These are phyloP conservation scores for Micractinium sp. DNA, from an alignment of 139 green algal species.

Conservation along the genomic window DNA sequence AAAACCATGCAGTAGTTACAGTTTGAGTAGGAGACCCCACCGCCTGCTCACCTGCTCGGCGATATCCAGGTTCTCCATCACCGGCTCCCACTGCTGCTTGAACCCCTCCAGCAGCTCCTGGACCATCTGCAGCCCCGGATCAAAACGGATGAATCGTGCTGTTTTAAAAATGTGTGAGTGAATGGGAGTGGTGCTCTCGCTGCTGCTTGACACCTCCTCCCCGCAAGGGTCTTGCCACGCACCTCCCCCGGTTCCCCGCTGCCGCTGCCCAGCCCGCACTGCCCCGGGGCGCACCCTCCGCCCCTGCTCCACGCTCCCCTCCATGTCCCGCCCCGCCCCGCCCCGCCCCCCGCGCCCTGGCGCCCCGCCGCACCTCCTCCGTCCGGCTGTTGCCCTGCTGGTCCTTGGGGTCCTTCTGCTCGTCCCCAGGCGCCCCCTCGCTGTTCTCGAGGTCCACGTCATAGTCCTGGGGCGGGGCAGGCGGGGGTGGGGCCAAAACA, in stretches of 20 bases:
- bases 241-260: too few relatives aligned
- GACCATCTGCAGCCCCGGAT: conserved; percentile 42
- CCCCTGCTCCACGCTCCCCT: not conserved
- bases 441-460: conserved; percentile 8
- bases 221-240: too few relatives aligned
- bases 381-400: conserved; percentile 39
- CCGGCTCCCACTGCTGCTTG: conserved; percentile 79
- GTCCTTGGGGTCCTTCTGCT: conserved; percentile 45
- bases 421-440: conserved; percentile 23
- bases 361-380: not conserved
- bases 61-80: conserved; percentile 82
- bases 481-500: not conserved
- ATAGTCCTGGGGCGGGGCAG: not conserved
- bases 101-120: conserved; percentile 79
- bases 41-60: conserved; percentile 17
- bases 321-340: too few relatives aligned
- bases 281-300: too few relatives aligned
- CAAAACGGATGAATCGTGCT: too few relatives aligned
- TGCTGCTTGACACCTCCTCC: too few relatives aligned
- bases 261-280: too few relatives aligned
- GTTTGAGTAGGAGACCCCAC: too few relatives aligned
- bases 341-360: not conserved
- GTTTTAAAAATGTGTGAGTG: too few relatives aligned
- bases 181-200: too few relatives aligned
- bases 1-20: too few relatives aligned